These are phyloP conservation scores for Vigna hirtella DNA, from an alignment of 306 rosid genomes.

Conservation along the genomic window DNA sequence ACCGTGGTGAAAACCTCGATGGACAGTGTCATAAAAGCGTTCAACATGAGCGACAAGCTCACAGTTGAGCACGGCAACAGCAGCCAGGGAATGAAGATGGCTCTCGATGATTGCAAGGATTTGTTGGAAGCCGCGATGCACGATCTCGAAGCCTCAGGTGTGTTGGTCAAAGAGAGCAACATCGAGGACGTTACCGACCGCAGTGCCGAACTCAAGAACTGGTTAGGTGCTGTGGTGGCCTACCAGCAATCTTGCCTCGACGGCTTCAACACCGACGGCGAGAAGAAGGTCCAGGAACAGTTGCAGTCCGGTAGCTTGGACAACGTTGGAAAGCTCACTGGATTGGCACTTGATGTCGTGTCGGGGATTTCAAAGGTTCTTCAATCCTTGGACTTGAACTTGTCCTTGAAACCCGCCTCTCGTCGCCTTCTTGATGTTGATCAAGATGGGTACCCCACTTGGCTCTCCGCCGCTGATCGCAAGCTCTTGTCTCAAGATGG, in stretches of 20 bases:
- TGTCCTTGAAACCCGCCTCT: slow-evolving; percentile 44
- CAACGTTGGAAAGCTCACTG: slow-evolving; percentile 49
- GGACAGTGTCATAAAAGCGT: slow-evolving; percentile 51
- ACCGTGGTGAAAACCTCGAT: slow-evolving; percentile 47
- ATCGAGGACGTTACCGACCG: slow-evolving; percentile 32
- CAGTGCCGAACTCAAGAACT: slow-evolving; percentile 52
- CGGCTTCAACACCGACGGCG: slow-evolving; percentile 48
- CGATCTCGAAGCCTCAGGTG: slow-evolving; percentile 46
- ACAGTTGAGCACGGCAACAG: slow-evolving; percentile 23
- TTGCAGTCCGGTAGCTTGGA: slow-evolving; percentile 32
- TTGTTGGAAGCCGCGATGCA: slow-evolving; percentile 53
- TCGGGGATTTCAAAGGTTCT: slow-evolving; percentile 47
- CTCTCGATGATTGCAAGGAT: slow-evolving; percentile 67
- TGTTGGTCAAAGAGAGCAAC: slow-evolving; percentile 25
- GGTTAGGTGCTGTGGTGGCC: slow-evolving; percentile 67
- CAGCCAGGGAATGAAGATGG: slow-evolving; percentile 50
- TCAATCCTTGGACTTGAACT: slow-evolving; percentile 38
- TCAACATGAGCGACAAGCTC: slow-evolving; percentile 55
- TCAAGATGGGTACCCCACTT: slow-evolving; percentile 55
- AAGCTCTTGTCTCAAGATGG: slow-evolving; percentile 47
- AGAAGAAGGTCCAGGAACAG: slow-evolving; percentile 31
- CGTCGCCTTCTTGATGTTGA: slow-evolving; percentile 56
- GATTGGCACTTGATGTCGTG: slow-evolving; percentile 66
- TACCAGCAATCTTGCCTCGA: slow-evolving; percentile 65
- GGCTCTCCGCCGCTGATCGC: slow-evolving; percentile 62